Conservation (phyloP, 352 stramenopile genomes). For the Phytophthora pseudosyringae region DNA sequence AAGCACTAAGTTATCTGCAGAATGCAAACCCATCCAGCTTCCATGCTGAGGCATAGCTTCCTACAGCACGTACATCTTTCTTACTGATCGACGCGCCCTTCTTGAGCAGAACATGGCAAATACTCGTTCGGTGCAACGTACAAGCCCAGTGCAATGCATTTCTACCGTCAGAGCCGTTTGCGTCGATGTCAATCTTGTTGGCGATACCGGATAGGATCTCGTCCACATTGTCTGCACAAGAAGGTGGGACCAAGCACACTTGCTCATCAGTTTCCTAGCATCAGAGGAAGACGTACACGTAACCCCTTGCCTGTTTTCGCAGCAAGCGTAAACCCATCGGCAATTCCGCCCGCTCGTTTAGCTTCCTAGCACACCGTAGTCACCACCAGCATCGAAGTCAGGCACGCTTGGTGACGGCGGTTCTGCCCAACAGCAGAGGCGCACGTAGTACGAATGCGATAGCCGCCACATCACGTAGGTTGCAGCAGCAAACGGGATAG, state of each 20-base stretch:
- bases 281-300: neutral
- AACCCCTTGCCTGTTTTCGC: slow-evolving; percentile 61
- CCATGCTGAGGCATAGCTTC: neutral
- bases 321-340: slow-evolving; percentile 75
- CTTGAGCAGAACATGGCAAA: slow-evolving; percentile 84
- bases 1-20: neutral
- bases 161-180: slow-evolving; percentile 74
- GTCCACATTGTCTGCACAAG: slow-evolving; percentile 70
- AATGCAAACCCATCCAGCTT: neutral
- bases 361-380: slow-evolving; percentile 39
- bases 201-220: slow-evolving; percentile 72
- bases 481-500: slow-evolving; percentile 46
- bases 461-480: slow-evolving; percentile 70
- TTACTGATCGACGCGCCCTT: slow-evolving; percentile 79
- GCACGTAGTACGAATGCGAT: slow-evolving; percentile 67
- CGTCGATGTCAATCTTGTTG: slow-evolving; percentile 78
- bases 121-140: slow-evolving; percentile 75
- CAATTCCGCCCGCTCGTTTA: slow-evolving; percentile 47
- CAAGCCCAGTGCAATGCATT: slow-evolving; percentile 86
- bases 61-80: slow-evolving; percentile 60
- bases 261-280: neutral
- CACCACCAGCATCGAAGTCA: slow-evolving; percentile 6
- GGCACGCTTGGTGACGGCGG: neutral
- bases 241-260: neutral
- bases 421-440: neutral